Evolutionary conservation across 768 basidiomycete genomes (phyloP).

Genomic region (Tricholoma hemisulphureum): DNA sequence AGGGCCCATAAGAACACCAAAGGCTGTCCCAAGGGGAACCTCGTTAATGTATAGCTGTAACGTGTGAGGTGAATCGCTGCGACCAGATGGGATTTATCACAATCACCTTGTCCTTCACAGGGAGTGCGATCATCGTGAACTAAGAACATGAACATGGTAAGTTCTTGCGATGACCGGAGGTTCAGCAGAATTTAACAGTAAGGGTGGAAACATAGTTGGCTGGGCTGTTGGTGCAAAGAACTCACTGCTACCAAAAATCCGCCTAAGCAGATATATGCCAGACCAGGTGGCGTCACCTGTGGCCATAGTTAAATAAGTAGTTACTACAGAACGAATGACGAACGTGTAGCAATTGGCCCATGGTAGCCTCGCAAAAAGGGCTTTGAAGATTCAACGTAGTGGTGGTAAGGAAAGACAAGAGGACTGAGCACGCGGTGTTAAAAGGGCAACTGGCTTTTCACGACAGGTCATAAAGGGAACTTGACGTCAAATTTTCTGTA

Average conservation of each 20-base stretch:
- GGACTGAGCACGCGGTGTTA: no score
- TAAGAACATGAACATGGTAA: constrained; percentile 24
- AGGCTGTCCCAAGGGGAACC: constrained; percentile 84
- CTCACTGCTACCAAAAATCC: constrained; percentile 35
- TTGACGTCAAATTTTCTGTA: no score
- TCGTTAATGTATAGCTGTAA: constrained; percentile 83
- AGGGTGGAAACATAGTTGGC: no score
- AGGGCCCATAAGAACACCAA: constrained; percentile 68
- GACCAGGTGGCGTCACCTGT: constrained; percentile 50
- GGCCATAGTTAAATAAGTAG: constrained; percentile 22
- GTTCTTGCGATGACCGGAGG: background rate
- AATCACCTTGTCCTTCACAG: constrained; percentile 77
- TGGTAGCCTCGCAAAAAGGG: background rate
- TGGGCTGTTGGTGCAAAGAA: background rate
- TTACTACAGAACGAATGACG: constrained; percentile 13
- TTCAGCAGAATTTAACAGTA: no score
- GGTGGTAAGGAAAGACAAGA: background rate
- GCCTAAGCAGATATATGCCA: constrained; percentile 65
- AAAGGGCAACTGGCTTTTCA: no score
- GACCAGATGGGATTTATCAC: background rate
- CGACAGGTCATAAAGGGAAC: no score
- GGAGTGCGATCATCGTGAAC: constrained; percentile 83
- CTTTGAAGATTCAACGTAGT: background rate
- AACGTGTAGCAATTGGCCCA: constrained; percentile 31
- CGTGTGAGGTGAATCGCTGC: background rate